A percentile compares a stretch with the other conserved stretches of the same genome.
phyloP scores from a whole-genome alignment of 257 asterid genomes.

The Parsonsia alboflavescens region DNA sequence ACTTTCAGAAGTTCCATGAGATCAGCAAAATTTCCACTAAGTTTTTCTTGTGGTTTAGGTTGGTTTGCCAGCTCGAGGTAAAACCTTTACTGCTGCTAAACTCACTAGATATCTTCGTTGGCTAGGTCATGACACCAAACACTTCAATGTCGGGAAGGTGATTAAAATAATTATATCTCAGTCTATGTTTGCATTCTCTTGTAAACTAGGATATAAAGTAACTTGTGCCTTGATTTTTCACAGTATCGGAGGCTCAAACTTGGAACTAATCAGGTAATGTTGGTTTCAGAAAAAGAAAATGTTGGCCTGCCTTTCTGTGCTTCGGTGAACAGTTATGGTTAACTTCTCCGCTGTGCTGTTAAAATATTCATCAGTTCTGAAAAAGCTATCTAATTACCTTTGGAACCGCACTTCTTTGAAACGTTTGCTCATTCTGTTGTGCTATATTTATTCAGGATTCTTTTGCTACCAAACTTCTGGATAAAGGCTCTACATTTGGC shows the following conservation, averaged over 20 bases:
- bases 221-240: slow-evolving; percentile 22
- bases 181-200: background rate
- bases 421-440: background rate
- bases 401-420: background rate
- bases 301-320: background rate
- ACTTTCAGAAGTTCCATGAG: background rate
- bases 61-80: slow-evolving; percentile 98
- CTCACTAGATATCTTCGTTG: slow-evolving; percentile 99
- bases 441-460: background rate
- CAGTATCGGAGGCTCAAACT: slow-evolving; percentile 98
- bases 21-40: background rate
- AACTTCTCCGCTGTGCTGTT: background rate
- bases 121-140: slow-evolving; percentile 99
- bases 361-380: background rate
- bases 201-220: slow-evolving; percentile 2
- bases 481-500: background rate
- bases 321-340: background rate
- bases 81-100: slow-evolving; percentile 98
- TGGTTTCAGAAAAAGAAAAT: slow-evolving; percentile 5
- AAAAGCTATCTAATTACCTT: background rate
- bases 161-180: background rate
- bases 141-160: slow-evolving; percentile 99
- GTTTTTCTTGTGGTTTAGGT: slow-evolving; percentile 44
- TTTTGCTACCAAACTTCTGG: background rate
- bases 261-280: slow-evolving; percentile 87